A percentile compares a stretch with the other conserved stretches of the same genome.
phyloP scores from a whole-genome alignment of 768 basidiomycete genomes.

The Peribolospora kevripleyi region DNA sequence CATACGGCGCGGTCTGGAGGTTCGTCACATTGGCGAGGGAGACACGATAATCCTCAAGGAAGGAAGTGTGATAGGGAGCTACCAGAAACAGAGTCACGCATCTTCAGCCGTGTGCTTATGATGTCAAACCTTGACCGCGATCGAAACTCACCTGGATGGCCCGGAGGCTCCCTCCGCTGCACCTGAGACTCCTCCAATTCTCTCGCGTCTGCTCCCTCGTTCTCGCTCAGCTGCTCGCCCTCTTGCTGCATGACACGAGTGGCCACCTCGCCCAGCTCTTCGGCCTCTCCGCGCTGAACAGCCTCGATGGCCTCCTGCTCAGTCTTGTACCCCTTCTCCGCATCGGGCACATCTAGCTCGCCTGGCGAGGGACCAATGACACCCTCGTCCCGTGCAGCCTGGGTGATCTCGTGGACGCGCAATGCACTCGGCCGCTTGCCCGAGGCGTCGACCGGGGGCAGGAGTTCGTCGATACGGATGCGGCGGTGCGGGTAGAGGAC shows the following conservation, averaged over 20 bases:
- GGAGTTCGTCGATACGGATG: conserved; percentile 63
- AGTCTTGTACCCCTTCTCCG: conserved; percentile 12
- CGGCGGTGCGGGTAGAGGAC: conserved; percentile 82
- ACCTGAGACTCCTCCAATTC: conserved; percentile 20
- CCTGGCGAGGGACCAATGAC: conserved; percentile 18
- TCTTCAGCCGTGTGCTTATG: too few species aligned
- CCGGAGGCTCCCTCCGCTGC: background rate
- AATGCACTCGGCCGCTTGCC: background rate
- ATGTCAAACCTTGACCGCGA: background rate
- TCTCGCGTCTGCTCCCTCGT: conserved; percentile 22
- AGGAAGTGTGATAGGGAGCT: conserved; percentile 48
- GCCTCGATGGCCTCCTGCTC: conserved; percentile 11
- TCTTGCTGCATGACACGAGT: conserved; percentile 15
- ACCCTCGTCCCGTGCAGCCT: conserved; percentile 1
- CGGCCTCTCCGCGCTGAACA: background rate
- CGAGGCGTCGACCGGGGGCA: conserved; percentile 27
- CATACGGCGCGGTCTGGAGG: conserved; percentile 42
- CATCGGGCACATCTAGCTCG: conserved; percentile 19
- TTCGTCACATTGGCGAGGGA: conserved; percentile 79
- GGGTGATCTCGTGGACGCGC: conserved; percentile 5
- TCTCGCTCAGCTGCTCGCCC: conserved; percentile 10
- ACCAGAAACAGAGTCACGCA: too few species aligned
- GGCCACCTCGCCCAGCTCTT: conserved; percentile 15
- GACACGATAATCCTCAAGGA: conserved; percentile 52
- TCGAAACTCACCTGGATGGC: background rate